Percentiles rank a stretch among this genome's conserved stretches.
Evolutionary conservation across 1,284 basidiomycete species (phyloP).

Genomic region (Microbotryum intermedium): DNA sequence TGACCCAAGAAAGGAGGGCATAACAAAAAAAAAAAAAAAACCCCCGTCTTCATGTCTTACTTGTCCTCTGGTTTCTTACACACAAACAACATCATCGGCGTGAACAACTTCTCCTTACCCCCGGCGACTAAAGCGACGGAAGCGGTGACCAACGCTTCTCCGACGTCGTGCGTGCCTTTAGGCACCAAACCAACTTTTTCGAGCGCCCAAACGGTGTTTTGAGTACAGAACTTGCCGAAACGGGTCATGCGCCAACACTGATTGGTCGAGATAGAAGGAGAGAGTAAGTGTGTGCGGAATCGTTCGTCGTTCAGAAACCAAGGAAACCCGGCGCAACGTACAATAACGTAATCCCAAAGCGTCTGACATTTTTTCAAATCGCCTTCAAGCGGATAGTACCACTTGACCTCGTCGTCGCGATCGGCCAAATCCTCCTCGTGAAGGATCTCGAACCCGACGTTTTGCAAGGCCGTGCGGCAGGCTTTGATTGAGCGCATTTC

Average conservation of each 20-base stretch:
- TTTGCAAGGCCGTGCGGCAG: slow-evolving; percentile 68
- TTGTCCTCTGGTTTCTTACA: slow-evolving; percentile 9
- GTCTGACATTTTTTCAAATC: slow-evolving; percentile 82
- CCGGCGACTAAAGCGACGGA: slow-evolving; percentile 13
- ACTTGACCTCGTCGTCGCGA: slow-evolving; percentile 50
- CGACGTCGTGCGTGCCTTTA: slow-evolving; percentile 87
- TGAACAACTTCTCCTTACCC: slow-evolving; percentile 10
- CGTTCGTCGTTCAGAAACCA: too few relatives aligned
- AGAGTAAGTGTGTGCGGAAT: slow-evolving; percentile 40
- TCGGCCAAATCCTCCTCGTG: slow-evolving; percentile 93
- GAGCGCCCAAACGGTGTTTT: slow-evolving; percentile 65
- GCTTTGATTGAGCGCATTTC: slow-evolving; percentile 79
- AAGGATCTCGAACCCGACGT: slow-evolving; percentile 80
- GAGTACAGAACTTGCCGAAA: slow-evolving; percentile 77
- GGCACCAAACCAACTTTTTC: slow-evolving; percentile 76
- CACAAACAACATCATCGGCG: slow-evolving; percentile 22
- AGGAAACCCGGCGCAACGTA: slow-evolving; percentile 5
- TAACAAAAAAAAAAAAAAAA: too few relatives aligned
- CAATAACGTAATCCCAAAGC: slow-evolving; percentile 62
- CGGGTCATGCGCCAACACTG: slow-evolving; percentile 69
- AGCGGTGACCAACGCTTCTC: slow-evolving; percentile 79
- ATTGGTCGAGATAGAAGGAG: not conserved
- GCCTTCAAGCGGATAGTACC: slow-evolving; percentile 96
- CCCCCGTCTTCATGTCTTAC: not conserved
- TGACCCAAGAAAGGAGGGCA: too few relatives aligned